phyloP scores from a whole-genome alignment of 495 filamentous ascomycete species.

The Hypoxylon lenormandii region DNA sequence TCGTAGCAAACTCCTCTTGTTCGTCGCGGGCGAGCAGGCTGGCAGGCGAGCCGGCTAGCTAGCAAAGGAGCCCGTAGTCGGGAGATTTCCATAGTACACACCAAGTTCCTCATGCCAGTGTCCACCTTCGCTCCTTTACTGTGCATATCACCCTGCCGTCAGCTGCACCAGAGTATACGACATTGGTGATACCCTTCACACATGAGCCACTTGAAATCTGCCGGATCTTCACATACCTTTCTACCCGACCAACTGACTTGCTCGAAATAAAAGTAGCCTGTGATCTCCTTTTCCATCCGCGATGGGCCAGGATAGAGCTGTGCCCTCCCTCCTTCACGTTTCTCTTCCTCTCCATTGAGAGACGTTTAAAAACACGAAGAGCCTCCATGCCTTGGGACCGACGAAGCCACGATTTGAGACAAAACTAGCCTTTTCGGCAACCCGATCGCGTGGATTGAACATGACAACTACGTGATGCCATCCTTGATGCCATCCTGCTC shows the following conservation, averaged over 20 bases:
- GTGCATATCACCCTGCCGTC: conserved; percentile 46
- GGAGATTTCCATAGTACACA: conserved; percentile 22
- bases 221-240: conserved; percentile 39
- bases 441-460: conserved; percentile 16
- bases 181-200: conserved; percentile 46
- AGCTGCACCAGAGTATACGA: conserved; percentile 46
- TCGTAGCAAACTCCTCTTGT: conserved; percentile 26
- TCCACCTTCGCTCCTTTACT: conserved; percentile 45
- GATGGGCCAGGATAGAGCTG: conserved; percentile 22
- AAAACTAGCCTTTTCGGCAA: conserved; percentile 11
- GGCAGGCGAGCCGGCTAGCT: no score
- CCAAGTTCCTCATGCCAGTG: conserved; percentile 28
- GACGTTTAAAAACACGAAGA: conserved; percentile 27
- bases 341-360: conserved; percentile 8
- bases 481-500: conserved; percentile 14
- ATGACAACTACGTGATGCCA: conserved; percentile 5
- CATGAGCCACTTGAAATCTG: conserved; percentile 44
- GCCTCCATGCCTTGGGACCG: conserved; percentile 27
- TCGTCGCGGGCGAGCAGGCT: no score
- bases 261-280: conserved; percentile 30
- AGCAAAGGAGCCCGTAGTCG: conserved; percentile 8
- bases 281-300: conserved; percentile 26
- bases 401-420: conserved; percentile 29
- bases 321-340: conserved; percentile 31
- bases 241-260: conserved; percentile 28